phyloP scores from a whole-genome alignment of 2,329 filamentous ascomycete species.

The Huntiella bhutanensis region DNA sequence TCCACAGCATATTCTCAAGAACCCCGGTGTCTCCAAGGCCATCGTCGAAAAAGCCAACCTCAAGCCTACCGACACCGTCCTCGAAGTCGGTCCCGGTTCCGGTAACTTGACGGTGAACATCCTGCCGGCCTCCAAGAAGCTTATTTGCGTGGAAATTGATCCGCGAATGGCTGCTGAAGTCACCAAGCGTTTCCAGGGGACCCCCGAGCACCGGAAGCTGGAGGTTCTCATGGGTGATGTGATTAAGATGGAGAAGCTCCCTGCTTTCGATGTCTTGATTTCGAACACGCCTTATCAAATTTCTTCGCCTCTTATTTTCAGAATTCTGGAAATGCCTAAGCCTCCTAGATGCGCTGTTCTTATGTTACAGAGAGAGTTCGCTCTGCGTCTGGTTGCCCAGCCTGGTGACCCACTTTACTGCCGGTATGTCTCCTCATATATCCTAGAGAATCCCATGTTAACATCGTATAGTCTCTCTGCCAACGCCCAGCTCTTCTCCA shows the following conservation, averaged over 20 bases:
- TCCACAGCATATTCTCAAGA: slow-evolving; percentile 80
- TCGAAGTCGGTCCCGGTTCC: slow-evolving; percentile 82
- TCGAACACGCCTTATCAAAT: slow-evolving; percentile 55
- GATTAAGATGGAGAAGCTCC: slow-evolving; percentile 66
- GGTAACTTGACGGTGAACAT: slow-evolving; percentile 82
- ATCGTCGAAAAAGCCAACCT: slow-evolving; percentile 59
- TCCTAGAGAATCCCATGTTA: background rate
- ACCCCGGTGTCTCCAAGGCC: slow-evolving; percentile 63
- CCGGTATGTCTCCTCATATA: slow-evolving; percentile 21
- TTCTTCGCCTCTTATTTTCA: slow-evolving; percentile 78
- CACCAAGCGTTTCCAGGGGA: slow-evolving; percentile 83
- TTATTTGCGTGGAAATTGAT: slow-evolving; percentile 78
- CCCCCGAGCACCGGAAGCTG: slow-evolving; percentile 62
- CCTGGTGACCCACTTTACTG: slow-evolving; percentile 81
- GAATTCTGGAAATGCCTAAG: slow-evolving; percentile 63
- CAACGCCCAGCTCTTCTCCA: slow-evolving; percentile 77
- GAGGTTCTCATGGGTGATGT: slow-evolving; percentile 78
- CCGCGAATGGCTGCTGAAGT: slow-evolving; percentile 92
- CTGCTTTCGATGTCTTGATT: slow-evolving; percentile 68
- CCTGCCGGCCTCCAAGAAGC: slow-evolving; percentile 65
- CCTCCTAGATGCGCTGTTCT: slow-evolving; percentile 72
- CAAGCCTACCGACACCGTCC: slow-evolving; percentile 75
- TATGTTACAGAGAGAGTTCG: slow-evolving; percentile 95
- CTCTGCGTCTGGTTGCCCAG: slow-evolving; percentile 69
- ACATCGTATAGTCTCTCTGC: slow-evolving; percentile 40